phyloP scores from a whole-genome alignment of 305 asterid species.

The Fraxinus albicans region DNA sequence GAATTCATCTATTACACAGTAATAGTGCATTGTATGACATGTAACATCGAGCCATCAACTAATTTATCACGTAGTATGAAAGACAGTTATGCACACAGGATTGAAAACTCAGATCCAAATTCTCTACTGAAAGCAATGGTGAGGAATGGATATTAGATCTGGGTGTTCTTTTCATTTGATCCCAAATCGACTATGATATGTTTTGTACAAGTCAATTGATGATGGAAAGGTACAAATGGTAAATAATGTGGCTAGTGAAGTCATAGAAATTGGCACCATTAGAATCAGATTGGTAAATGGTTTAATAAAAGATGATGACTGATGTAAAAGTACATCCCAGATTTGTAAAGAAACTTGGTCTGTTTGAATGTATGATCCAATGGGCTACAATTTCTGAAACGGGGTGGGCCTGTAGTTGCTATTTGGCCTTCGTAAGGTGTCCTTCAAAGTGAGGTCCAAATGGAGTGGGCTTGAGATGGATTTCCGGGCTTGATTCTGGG shows the following conservation, averaged over 20 bases:
- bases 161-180: neutral
- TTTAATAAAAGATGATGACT: neutral
- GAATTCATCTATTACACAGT: neutral
- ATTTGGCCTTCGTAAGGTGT: neutral
- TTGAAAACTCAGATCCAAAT: neutral
- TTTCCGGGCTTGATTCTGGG: neutral
- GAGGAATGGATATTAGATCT: neutral
- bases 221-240: neutral
- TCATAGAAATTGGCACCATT: neutral
- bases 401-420: neutral
- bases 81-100: neutral
- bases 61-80: neutral
- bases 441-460: neutral
- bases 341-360: neutral
- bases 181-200: neutral
- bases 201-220: neutral
- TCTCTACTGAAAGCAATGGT: neutral
- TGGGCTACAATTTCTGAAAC: neutral
- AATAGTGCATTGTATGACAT: neutral
- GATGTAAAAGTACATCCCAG: neutral
- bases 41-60: slow-evolving; percentile 4
- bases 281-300: neutral
- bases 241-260: neutral
- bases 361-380: neutral
- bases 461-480: neutral